phyloP scores from a whole-genome alignment of 495 filamentous ascomycete genomes.

The Melanomma pulvis-pyrius region DNA sequence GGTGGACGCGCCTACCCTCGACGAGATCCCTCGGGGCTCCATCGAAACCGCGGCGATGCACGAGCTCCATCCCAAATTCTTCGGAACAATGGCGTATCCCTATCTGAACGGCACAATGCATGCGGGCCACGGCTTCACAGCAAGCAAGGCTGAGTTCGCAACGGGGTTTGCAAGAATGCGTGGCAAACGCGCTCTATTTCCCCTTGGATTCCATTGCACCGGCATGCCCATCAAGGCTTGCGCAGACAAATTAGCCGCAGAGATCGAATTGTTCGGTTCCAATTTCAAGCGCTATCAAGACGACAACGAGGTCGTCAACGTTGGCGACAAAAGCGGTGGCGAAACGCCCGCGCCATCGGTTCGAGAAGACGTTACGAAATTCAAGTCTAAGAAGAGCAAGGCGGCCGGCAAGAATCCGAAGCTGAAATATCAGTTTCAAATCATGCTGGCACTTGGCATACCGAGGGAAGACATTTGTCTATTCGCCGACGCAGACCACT shows the following conservation, averaged over 20 bases:
- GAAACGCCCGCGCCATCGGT: slow-evolving; percentile 55
- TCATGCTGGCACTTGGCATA: slow-evolving; percentile 83
- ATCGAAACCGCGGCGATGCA: slow-evolving; percentile 71
- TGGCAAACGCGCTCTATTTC: slow-evolving; percentile 83
- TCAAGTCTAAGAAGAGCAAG: slow-evolving; percentile 92
- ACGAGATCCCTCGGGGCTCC: slow-evolving; percentile 77
- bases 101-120: slow-evolving; percentile 95
- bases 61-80: slow-evolving; percentile 84
- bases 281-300: slow-evolving; percentile 77
- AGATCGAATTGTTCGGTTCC: slow-evolving; percentile 84
- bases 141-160: slow-evolving; percentile 88
- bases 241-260: slow-evolving; percentile 88
- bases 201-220: slow-evolving; percentile 92
- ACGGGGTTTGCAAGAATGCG: slow-evolving; percentile 84
- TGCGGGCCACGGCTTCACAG: slow-evolving; percentile 87
- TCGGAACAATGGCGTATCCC: slow-evolving; percentile 66
- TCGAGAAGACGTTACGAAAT: slow-evolving; percentile 70
- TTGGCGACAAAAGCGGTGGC: slow-evolving; percentile 51
- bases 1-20: slow-evolving; percentile 74
- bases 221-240: slow-evolving; percentile 98
- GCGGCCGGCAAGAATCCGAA: slow-evolving; percentile 86
- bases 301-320: slow-evolving; percentile 46
- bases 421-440: slow-evolving; percentile 87
- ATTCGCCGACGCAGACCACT: slow-evolving; percentile 85
- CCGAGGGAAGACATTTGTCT: slow-evolving; percentile 83